A percentile compares a stretch with the other conserved stretches of the same genome.
phyloP scores from a whole-genome alignment of 805 yeast genomes.

The Candida tibetensis region DNA sequence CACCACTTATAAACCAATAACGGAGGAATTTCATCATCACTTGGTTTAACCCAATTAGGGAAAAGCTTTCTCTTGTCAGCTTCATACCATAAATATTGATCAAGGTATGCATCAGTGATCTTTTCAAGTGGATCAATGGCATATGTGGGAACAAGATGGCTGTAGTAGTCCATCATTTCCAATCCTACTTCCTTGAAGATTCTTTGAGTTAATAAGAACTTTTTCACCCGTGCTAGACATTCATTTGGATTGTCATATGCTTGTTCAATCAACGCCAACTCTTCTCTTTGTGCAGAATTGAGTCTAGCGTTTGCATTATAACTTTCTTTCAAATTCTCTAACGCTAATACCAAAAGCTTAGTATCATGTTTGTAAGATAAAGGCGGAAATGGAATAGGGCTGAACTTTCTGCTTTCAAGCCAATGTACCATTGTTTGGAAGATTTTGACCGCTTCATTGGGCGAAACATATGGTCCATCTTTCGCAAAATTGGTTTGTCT shows the following conservation, averaged over 20 bases:
- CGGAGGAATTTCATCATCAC: slow-evolving; percentile 92
- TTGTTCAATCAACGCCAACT: slow-evolving; percentile 87
- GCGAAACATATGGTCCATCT: slow-evolving; percentile 83
- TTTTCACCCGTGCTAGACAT: slow-evolving; percentile 78
- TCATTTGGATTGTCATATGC: slow-evolving; percentile 98
- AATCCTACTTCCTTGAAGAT: slow-evolving; percentile 86
- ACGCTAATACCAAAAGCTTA: slow-evolving; percentile 80
- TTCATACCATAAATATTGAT: slow-evolving; percentile 95
- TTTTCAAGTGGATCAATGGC: slow-evolving; percentile 89
- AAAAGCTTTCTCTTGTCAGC: slow-evolving; percentile 82
- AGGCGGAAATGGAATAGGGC: slow-evolving; percentile 93
- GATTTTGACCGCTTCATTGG: slow-evolving; percentile 84
- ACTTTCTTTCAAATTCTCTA: slow-evolving; percentile 81
- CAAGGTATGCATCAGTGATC: slow-evolving; percentile 92
- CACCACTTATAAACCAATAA: slow-evolving; percentile 90
- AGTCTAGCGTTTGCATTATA: slow-evolving; percentile 66
- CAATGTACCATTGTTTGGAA: slow-evolving; percentile 88
- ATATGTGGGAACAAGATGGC: slow-evolving; percentile 80
- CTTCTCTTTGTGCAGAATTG: slow-evolving; percentile 87
- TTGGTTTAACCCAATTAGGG: slow-evolving; percentile 96
- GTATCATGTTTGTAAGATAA: slow-evolving; percentile 90
- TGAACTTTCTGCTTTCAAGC: slow-evolving; percentile 79
- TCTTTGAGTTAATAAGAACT: slow-evolving; percentile 78
- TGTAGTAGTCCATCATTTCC: slow-evolving; percentile 90
- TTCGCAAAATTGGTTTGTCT: slow-evolving; percentile 75